A percentile compares a stretch with the other conserved stretches of the same genome.
phyloP scores from a whole-genome alignment of 768 basidiomycete genomes.

The button mushroom (Agaricus bisporus) region DNA sequence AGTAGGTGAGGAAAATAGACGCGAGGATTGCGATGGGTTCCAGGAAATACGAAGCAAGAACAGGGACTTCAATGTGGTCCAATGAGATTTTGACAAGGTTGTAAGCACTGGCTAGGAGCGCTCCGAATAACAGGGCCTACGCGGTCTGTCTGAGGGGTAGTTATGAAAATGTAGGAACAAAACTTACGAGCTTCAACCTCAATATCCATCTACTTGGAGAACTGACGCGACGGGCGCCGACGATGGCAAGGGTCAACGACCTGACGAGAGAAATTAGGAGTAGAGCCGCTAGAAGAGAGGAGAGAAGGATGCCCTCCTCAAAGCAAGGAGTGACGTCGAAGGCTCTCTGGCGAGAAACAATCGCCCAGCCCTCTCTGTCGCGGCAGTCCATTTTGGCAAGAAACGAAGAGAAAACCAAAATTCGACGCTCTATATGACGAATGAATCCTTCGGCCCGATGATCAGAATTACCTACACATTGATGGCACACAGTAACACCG shows the following conservation, averaged over 20 bases:
- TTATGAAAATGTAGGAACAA: background rate
- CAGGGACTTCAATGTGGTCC: conserved; percentile 30
- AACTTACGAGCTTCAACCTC: conserved; percentile 63
- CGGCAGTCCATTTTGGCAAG: conserved; percentile 38
- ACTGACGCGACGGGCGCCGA: conserved; percentile 26
- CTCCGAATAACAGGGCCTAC: conserved; percentile 43
- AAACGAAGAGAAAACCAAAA: conserved; percentile 3
- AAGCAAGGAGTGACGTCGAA: conserved; percentile 83
- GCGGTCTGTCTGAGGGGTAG: background rate
- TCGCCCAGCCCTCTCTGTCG: conserved; percentile 60
- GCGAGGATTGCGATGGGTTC: conserved; percentile 49
- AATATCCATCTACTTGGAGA: conserved; percentile 47
- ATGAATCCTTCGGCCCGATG: background rate
- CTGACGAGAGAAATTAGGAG: conserved; percentile 35
- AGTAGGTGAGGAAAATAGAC: conserved; percentile 46
- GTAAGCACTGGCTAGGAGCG: conserved; percentile 39
- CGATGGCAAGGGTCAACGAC: conserved; percentile 23
- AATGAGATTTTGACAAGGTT: conserved; percentile 34
- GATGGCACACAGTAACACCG: no score
- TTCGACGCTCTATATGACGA: background rate
- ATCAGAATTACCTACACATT: background rate
- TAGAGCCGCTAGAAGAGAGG: conserved; percentile 42
- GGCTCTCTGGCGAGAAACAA: conserved; percentile 48
- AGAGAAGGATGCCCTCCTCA: conserved; percentile 65
- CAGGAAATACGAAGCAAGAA: conserved; percentile 47